Percentiles rank a stretch among this genome's conserved stretches.
Conservation (phyloP, 2,329 filamentous ascomycete species). For the Graphilbum sp. region DNA sequence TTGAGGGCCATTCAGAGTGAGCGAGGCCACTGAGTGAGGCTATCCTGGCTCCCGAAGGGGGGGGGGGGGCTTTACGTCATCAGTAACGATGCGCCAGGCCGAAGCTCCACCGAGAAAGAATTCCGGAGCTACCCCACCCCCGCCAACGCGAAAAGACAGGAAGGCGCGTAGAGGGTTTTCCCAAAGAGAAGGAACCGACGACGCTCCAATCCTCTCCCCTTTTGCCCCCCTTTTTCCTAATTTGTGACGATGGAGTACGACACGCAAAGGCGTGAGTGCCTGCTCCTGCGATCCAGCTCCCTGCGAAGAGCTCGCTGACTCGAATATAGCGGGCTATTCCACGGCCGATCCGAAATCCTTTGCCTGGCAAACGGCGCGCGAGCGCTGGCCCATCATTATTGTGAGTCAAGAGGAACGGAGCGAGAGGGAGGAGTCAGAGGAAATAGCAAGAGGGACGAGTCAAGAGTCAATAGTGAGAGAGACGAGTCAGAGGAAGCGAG, state of each 20-base stretch:
- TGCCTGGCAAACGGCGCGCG: slow-evolving; percentile 66
- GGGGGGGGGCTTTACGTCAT: no score
- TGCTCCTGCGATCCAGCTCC: no score
- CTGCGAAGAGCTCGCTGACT: not conserved
- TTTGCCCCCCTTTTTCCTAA: not conserved
- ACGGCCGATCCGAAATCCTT: slow-evolving; percentile 79
- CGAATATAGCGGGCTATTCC: slow-evolving; percentile 48
- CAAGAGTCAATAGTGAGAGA: no score
- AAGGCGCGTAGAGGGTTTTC: no score
- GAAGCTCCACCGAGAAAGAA: not conserved
- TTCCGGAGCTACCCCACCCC: not conserved
- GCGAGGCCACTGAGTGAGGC: no score
- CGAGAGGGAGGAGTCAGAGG: no score
- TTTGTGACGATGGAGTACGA: slow-evolving; percentile 51
- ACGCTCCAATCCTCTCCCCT: not conserved
- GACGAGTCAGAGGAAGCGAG: no score
- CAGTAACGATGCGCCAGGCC: no score
- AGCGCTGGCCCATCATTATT: slow-evolving; percentile 87
- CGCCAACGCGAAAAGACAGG: not conserved
- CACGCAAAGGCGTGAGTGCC: slow-evolving; percentile 49
- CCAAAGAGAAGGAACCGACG: no score
- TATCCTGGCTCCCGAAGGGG: no score
- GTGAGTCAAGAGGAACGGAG: slow-evolving; percentile 28
- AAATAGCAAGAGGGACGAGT: no score
- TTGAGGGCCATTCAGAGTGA: no score